These are phyloP conservation scores for Oenanthe javanica DNA, from an alignment of 140 eudicot species.

Conservation along the genomic window DNA sequence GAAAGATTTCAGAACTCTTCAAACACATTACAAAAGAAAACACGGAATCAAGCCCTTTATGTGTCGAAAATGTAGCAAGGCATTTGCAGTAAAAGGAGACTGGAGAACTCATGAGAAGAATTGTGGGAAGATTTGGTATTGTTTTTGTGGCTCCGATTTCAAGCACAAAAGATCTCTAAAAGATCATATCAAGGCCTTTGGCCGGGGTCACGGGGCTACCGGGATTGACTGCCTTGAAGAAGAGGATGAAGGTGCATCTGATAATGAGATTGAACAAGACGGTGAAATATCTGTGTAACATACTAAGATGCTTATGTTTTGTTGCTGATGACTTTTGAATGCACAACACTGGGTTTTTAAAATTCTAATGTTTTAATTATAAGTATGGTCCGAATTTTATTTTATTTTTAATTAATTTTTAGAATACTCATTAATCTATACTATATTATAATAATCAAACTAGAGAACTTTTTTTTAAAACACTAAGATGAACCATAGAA, in stretches of 20 bases:
- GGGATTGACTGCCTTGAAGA: conserved; percentile 34
- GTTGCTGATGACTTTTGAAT: neutral
- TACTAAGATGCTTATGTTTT: neutral
- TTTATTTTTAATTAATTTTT: too few species aligned
- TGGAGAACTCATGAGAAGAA: conserved; percentile 30
- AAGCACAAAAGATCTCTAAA: conserved; percentile 54
- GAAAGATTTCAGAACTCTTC: conserved; percentile 51
- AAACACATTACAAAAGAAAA: conserved; percentile 54
- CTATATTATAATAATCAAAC: too few species aligned
- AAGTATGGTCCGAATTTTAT: neutral
- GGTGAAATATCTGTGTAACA: conserved; percentile 12
- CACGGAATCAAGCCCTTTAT: conserved; percentile 57
- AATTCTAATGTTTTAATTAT: neutral
- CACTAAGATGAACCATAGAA: too few species aligned
- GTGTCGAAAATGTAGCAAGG: conserved; percentile 53
- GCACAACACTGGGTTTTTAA: neutral
- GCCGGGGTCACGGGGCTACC: conserved; percentile 37
- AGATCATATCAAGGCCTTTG: conserved; percentile 48
- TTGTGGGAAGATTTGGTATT: conserved; percentile 54
- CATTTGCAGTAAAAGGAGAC: conserved; percentile 51
- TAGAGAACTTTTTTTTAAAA: too few species aligned
- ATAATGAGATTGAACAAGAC: conserved; percentile 39
- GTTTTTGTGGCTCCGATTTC: conserved; percentile 57
- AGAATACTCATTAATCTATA: too few species aligned
- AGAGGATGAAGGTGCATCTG: conserved; percentile 40